These are phyloP conservation scores for Fusarium sp. DNA, from an alignment of 2,329 filamentous ascomycete species.

Conservation along the genomic window DNA sequence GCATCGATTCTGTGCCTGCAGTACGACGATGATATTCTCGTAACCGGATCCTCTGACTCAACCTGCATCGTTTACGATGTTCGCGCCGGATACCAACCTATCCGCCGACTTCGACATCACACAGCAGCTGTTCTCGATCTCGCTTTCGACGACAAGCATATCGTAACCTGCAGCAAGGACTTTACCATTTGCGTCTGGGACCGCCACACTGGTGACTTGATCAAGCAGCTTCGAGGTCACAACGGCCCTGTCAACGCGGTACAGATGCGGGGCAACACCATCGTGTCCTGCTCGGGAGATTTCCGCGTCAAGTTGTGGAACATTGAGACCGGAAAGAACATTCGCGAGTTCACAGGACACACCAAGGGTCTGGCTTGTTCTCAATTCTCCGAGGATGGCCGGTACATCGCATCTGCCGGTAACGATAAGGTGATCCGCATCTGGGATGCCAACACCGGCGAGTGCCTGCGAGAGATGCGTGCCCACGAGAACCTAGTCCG, in stretches of 20 bases:
- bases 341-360: slow-evolving; percentile 90
- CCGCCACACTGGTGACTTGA: slow-evolving; percentile 77
- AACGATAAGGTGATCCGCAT: slow-evolving; percentile 97
- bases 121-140: slow-evolving; percentile 91
- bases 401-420: slow-evolving; percentile 90
- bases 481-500: slow-evolving; percentile 90
- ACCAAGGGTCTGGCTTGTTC: slow-evolving; percentile 95
- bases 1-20: slow-evolving; percentile 95
- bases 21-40: slow-evolving; percentile 91
- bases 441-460: slow-evolving; percentile 92
- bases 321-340: slow-evolving; percentile 85
- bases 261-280: slow-evolving; percentile 90
- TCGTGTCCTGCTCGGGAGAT: slow-evolving; percentile 94
- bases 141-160: slow-evolving; percentile 90
- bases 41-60: slow-evolving; percentile 93
- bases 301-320: slow-evolving; percentile 97
- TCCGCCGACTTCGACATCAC: slow-evolving; percentile 82
- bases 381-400: slow-evolving; percentile 95
- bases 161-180: slow-evolving; percentile 98
- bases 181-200: slow-evolving; percentile 95
- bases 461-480: slow-evolving; percentile 81
- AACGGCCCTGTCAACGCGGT: slow-evolving; percentile 95
- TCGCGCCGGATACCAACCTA: slow-evolving; percentile 79
- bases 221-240: slow-evolving; percentile 87
- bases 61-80: slow-evolving; percentile 94